Evolutionary conservation across 2,329 filamentous ascomycete genomes (phyloP).

Genomic region (Colletotrichum salicis): DNA sequence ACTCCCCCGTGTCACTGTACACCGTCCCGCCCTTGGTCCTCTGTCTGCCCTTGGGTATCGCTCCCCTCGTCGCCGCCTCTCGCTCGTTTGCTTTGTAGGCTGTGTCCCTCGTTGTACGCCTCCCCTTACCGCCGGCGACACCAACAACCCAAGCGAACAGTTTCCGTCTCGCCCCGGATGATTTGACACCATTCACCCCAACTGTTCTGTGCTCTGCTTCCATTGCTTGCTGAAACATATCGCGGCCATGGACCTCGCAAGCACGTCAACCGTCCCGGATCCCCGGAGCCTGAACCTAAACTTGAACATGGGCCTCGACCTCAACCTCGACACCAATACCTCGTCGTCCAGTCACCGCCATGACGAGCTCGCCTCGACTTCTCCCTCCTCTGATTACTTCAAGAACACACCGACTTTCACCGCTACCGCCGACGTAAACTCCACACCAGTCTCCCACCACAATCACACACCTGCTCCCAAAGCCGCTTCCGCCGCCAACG

Average conservation of each 20-base stretch:
- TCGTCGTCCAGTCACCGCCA: slow-evolving; percentile 31
- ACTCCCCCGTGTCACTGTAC: slow-evolving; percentile 25
- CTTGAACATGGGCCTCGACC: slow-evolving; percentile 5
- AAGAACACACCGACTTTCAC: slow-evolving; percentile 32
- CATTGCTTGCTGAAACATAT: slow-evolving; percentile 28
- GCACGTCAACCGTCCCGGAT: slow-evolving; percentile 34
- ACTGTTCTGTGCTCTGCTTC: slow-evolving; percentile 7
- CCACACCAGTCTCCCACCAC: not conserved
- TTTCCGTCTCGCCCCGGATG: slow-evolving; percentile 25
- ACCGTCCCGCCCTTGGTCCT: not conserved
- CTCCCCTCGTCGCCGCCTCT: not conserved
- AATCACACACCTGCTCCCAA: not conserved
- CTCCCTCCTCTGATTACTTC: slow-evolving; percentile 23
- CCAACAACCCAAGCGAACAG: not conserved
- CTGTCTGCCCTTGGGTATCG: not conserved
- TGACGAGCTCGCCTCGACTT: slow-evolving; percentile 15
- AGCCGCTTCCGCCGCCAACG: slow-evolving; percentile 10
- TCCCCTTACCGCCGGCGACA: not conserved
- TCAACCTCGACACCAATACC: not conserved
- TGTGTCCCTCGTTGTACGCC: slow-evolving; percentile 13
- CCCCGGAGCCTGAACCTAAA: slow-evolving; percentile 30
- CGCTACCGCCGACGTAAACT: not conserved
- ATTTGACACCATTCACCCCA: slow-evolving; percentile 16
- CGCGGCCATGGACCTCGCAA: slow-evolving; percentile 34
- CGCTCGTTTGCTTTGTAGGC: not conserved